Percentiles rank a stretch among this genome's conserved stretches.
Conservation (phyloP, 1,284 basidiomycete species). For the Singerocomus rubriflavus region DNA sequence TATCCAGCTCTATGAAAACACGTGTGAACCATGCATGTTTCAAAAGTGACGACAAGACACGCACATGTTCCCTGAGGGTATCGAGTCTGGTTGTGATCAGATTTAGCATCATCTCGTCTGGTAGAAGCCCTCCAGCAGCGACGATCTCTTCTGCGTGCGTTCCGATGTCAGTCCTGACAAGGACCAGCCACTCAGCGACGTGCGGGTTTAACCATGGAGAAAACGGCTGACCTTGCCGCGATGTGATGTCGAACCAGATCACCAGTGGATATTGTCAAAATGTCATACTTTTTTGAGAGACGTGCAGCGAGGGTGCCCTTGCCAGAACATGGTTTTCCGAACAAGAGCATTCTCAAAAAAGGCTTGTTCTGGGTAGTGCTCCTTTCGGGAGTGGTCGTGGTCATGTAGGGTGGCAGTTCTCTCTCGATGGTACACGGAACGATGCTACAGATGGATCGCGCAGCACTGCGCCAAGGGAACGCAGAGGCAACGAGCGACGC, state of each 20-base stretch:
- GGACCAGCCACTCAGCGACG: background rate
- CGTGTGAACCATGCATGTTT: conserved; percentile 13
- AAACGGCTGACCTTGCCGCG: conserved; percentile 44
- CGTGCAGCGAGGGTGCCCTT: conserved; percentile 75
- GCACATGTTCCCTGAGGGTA: conserved; percentile 56
- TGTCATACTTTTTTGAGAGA: conserved; percentile 69
- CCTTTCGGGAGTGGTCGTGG: conserved; percentile 12
- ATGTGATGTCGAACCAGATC: conserved; percentile 81
- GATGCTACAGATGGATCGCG: conserved; percentile 21
- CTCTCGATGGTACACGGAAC: conserved; percentile 15
- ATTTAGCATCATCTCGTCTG: conserved; percentile 75
- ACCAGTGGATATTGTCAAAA: conserved; percentile 75
- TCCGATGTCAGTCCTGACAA: conserved; percentile 67
- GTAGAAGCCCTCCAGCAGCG: conserved; percentile 67
- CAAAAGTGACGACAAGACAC: conserved; percentile 4
- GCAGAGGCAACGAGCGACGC: background rate
- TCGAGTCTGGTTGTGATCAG: conserved; percentile 71
- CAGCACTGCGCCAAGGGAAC: background rate
- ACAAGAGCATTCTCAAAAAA: conserved; percentile 69
- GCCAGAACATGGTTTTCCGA: conserved; percentile 77
- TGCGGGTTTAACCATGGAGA: background rate
- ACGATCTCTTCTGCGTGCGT: conserved; percentile 73
- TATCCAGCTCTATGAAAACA: conserved; percentile 71
- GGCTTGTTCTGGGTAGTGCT: conserved; percentile 12
- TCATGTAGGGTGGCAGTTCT: conserved; percentile 23